Evolutionary conservation across 2,329 filamentous ascomycete species (phyloP), one percentile per base, ranked within the genome.

Genomic region (Nemania sp.): DNA sequence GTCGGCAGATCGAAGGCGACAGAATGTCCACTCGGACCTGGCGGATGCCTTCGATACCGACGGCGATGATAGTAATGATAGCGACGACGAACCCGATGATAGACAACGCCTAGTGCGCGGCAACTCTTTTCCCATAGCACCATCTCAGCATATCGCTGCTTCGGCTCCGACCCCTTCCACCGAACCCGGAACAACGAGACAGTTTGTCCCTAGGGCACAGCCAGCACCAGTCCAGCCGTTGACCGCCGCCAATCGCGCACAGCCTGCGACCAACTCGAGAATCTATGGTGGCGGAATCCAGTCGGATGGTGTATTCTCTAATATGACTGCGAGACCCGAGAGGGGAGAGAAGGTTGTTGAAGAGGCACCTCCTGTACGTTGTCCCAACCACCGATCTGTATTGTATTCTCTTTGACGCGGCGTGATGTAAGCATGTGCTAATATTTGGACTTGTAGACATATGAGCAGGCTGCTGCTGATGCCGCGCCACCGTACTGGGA

Each of bases 401-500:
- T n/a, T n/a, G 7, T 35, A 7, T 51, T 38, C 27, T 15, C 24
- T 18, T n/a, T 26, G 18, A 20, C 24, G 5, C 32, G n/a, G 43
- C 41, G 3, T 15, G 8, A 32, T 32, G 18, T n/a, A 20, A 27
- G 57, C 20, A 24, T 49, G 24, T 22, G 64, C 74, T 73, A 74
- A 73, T 81, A 84, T 77, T 85, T 15, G 26, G 4, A 78, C 54
- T 68, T 18, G n/a, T 75, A 98, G 93, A 94, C 95, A 41, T 99
- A 99, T 80, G 96, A 99, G 86, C 95, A 98, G 88, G 96, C 96
- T 18, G 96, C 96, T 2, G 95, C 95, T 49, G 96, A 99, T 80
- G 92, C 94, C 26, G 96, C 96, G 55, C 96, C 96, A 0, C 96
- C 96, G 0, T 99, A 99, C 81, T 99, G 96, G 96, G 96, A 99